phyloP scores from a whole-genome alignment of 2,329 filamentous ascomycete genomes.

The Dactylonectria macrodidyma region DNA sequence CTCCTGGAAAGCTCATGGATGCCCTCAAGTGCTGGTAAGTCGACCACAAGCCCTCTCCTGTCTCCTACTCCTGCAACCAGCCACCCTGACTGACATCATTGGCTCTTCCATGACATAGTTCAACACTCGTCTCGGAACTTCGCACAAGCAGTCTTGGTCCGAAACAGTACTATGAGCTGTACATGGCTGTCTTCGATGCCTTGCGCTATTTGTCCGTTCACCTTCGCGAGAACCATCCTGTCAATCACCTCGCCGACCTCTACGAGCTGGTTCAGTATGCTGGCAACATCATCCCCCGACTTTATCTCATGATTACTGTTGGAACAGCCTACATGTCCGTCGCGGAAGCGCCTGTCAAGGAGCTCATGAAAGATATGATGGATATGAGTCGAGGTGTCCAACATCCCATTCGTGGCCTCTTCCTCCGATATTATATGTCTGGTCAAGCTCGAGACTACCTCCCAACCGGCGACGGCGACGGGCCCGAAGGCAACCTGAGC shows the following conservation, averaged over 20 bases:
- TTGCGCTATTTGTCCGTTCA: slow-evolving; percentile 96
- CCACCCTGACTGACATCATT: slow-evolving; percentile 23
- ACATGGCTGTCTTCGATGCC: slow-evolving; percentile 99
- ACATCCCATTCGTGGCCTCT: slow-evolving; percentile 94
- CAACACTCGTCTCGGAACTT: slow-evolving; percentile 97
- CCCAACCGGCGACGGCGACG: slow-evolving; percentile 86
- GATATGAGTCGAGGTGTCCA: slow-evolving; percentile 99
- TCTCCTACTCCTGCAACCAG: slow-evolving; percentile 29
- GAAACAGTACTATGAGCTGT: slow-evolving; percentile 99
- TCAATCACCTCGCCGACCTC: slow-evolving; percentile 97
- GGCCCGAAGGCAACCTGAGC: slow-evolving; percentile 94
- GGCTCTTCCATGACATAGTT: slow-evolving; percentile 69
- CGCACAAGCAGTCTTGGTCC: slow-evolving; percentile 97
- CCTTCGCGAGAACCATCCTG: slow-evolving; percentile 95
- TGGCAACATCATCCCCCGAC: slow-evolving; percentile 94
- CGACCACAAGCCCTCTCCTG: slow-evolving; percentile 10
- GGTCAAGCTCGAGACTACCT: slow-evolving; percentile 94
- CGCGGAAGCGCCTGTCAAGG: slow-evolving; percentile 97
- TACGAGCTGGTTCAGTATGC: slow-evolving; percentile 99
- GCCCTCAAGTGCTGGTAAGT: slow-evolving; percentile 98
- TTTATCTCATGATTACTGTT: slow-evolving; percentile 99
- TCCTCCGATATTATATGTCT: slow-evolving; percentile 95
- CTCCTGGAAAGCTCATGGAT: slow-evolving; percentile 99
- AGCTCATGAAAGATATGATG: slow-evolving; percentile 99
- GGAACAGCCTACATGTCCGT: slow-evolving; percentile 99